Percentiles rank a stretch among this genome's conserved stretches.
These are phyloP conservation scores for Gaeumannomyces tritici DNA, from an alignment of 2,329 filamentous ascomycete species.

Conservation along the genomic window DNA sequence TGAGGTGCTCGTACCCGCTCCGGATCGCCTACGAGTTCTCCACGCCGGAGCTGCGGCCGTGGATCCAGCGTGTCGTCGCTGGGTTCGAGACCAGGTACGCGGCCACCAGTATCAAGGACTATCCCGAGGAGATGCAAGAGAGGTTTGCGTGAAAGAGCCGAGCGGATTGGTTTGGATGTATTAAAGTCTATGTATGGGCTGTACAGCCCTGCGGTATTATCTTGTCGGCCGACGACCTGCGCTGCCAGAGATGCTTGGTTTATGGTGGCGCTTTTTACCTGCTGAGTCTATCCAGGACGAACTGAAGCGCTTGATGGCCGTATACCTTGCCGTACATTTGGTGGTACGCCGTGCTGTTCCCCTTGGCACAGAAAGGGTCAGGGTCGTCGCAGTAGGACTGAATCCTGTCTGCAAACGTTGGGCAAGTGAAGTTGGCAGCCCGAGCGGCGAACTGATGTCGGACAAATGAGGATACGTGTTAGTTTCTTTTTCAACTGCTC, in stretches of 20 bases:
- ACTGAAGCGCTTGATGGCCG: constrained; percentile 43
- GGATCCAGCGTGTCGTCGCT: constrained; percentile 21
- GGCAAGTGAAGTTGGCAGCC: constrained; percentile 42
- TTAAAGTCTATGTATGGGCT: too few species aligned
- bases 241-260: too few species aligned
- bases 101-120: constrained; percentile 13
- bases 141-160: background rate
- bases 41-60: constrained; percentile 20
- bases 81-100: constrained; percentile 22
- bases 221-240: too few species aligned
- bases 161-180: background rate
- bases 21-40: constrained; percentile 29
- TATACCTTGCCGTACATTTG: constrained; percentile 49
- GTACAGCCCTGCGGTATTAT: too few species aligned
- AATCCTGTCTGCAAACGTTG: constrained; percentile 35
- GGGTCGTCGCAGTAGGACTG: constrained; percentile 50
- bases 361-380: constrained; percentile 54
- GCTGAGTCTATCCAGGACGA: constrained; percentile 42
- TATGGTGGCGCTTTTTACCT: background rate
- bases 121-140: constrained; percentile 1
- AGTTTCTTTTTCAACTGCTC: too few species aligned
- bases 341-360: constrained; percentile 41
- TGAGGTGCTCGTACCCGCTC: constrained; percentile 25
- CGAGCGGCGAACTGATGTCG: constrained; percentile 42
- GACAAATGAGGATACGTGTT: background rate